Conservation (phyloP, 2,329 filamentous ascomycete genomes). For the Penicillium sp. region DNA sequence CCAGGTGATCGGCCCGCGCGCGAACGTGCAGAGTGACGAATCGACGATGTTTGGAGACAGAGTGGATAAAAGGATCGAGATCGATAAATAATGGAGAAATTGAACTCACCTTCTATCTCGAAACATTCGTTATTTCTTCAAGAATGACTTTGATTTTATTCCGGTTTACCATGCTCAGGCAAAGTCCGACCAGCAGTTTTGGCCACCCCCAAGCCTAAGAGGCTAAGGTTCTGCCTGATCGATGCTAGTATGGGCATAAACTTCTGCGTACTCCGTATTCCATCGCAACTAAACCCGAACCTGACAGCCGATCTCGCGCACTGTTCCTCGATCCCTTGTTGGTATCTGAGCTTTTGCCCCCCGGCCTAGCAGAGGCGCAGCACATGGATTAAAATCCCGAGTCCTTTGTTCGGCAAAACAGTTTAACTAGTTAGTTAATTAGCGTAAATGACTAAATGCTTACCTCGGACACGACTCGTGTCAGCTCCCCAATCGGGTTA, state of each 20-base stretch:
- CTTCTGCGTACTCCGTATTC: neutral
- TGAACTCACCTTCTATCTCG: neutral
- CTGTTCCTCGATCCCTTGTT: slow-evolving; percentile 9
- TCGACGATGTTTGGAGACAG: neutral
- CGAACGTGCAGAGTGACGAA: slow-evolving; percentile 16
- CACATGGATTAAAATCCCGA: neutral
- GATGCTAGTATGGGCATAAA: slow-evolving; percentile 16
- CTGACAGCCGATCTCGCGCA: slow-evolving; percentile 18
- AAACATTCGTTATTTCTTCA: neutral
- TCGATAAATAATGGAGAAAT: neutral
- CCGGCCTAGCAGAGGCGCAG: neutral
- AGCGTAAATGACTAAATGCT: neutral
- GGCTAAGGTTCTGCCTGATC: slow-evolving; percentile 16
- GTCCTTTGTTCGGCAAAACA: neutral
- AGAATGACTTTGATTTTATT: neutral
- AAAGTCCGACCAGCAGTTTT: neutral
- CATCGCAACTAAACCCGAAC: slow-evolving; percentile 16
- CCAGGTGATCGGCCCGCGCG: slow-evolving; percentile 18
- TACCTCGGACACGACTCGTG: neutral
- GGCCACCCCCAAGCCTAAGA: slow-evolving; percentile 8
- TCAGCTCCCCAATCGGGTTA: slow-evolving; percentile 1
- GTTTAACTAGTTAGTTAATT: too few species aligned
- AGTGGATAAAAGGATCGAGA: neutral
- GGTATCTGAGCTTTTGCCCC: slow-evolving; percentile 5
- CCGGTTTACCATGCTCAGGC: neutral